Evolutionary conservation across 2,329 filamentous ascomycete species (phyloP).

Genomic region (Monosporascus sp.): DNA sequence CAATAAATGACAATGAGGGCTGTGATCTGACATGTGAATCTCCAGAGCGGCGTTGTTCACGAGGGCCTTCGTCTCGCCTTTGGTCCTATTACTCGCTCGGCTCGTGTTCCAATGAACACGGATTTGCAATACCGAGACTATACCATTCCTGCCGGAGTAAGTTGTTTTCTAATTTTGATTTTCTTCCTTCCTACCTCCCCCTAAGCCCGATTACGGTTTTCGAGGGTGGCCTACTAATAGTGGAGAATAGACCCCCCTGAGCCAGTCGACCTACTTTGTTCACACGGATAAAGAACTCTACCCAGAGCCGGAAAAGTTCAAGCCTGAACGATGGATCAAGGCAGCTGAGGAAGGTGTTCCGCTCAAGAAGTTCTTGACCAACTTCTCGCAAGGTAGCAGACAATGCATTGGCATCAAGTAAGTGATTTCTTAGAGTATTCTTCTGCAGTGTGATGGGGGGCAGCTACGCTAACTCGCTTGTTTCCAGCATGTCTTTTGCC

Average conservation of each 20-base stretch:
- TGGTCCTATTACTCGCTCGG: conserved; percentile 12
- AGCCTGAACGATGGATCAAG: conserved; percentile 23
- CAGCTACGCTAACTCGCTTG: not conserved
- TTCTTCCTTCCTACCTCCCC: not conserved
- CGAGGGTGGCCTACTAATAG: no score
- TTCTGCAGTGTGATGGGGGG: conserved; percentile 1
- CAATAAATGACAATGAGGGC: no score
- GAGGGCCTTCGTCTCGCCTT: conserved; percentile 11
- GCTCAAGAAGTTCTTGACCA: conserved; percentile 9
- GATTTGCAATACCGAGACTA: conserved; percentile 26
- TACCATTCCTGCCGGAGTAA: conserved; percentile 27
- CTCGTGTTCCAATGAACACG: conserved; percentile 23
- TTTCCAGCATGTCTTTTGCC: not conserved
- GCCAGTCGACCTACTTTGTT: conserved; percentile 15
- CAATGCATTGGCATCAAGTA: conserved; percentile 17
- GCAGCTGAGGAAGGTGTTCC: conserved; percentile 7
- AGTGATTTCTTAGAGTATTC: conserved; percentile 1
- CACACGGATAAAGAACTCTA: conserved; percentile 18
- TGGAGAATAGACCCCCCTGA: conserved; percentile 15
- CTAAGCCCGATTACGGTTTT: no score
- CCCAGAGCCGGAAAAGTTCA: conserved; percentile 18
- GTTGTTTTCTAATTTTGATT: not conserved
- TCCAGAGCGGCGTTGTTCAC: conserved; percentile 11
- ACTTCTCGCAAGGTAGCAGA: conserved; percentile 15
- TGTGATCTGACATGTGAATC: not conserved